Base-by-base conservation (phyloP, 2,329 filamentous ascomycete species). In the Xylaria sp. region DNA sequence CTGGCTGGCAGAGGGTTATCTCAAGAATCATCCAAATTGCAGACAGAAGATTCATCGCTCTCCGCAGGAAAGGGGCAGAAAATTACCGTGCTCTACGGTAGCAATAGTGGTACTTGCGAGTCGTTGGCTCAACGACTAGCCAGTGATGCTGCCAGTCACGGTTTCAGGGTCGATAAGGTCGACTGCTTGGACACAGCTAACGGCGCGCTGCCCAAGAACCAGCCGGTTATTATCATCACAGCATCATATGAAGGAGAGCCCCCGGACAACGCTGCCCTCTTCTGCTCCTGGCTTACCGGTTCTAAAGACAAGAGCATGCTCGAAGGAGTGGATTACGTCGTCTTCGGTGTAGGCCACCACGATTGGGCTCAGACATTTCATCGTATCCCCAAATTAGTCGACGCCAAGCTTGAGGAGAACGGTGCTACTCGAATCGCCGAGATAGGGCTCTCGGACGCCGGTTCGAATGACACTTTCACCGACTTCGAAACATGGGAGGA, bases 161-260 rank as follows among this genome's bases (percentile, higher is more conserved):
- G 91, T 0, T 93, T 89, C 77, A 79, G 77, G 3, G 86, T 87
- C 4, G 76, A 79, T 1, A 82, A 81, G 2, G 79, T 90, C 1
- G 83, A 85, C 24, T 83, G 85, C 1, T 78, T 94, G 47, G 90
- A 94, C 74, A 82, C 84, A 0, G 90, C 88, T 0, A 87, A 86
- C 19, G 85, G 88, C 56, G 84, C 85, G 2, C 76, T 94, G 0
- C 86, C 89, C 0, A 87, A 82, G 58, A 83, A 86, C 30, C 83
- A 85, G 6, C 90, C 91, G 0, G 84, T 92, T 0, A 81, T 93
- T 27, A 84, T 94, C 57, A 84, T 94, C 69, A 89, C 89, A 0
- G 86, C 92, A 0, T 90, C 88, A 0, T 94, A 94, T 72, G 92
- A 94, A 74, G 92, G 92, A 0, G 85, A 92, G 63, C 90, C 92